phyloP scores from a whole-genome alignment of 148 eudicot species.

The Linanthus parryae region DNA sequence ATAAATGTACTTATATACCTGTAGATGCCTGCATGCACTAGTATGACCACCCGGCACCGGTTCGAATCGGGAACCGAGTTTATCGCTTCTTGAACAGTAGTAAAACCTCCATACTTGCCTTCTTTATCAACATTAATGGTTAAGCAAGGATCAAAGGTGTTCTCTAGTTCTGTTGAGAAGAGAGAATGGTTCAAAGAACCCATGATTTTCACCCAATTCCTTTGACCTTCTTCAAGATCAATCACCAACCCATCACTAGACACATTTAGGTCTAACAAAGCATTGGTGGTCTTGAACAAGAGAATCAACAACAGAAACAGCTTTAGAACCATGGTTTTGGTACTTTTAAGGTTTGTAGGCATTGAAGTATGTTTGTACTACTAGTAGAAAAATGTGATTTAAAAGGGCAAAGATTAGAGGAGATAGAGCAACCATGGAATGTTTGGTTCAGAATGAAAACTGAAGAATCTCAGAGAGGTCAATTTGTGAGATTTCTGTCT shows the following conservation, averaged over 20 bases:
- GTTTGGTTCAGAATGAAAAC: too few relatives aligned
- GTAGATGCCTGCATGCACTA: constrained; percentile 56
- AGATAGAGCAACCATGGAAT: too few relatives aligned
- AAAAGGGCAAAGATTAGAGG: too few relatives aligned
- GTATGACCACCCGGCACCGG: constrained; percentile 58
- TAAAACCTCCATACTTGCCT: constrained; percentile 36
- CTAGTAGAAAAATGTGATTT: too few relatives aligned
- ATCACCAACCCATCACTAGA: constrained; percentile 14
- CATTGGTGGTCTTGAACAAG: too few relatives aligned
- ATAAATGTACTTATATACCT: constrained; percentile 35
- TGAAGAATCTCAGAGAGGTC: too few relatives aligned
- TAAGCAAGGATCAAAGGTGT: constrained; percentile 47
- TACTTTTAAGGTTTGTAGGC: too few relatives aligned
- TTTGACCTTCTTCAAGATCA: constrained; percentile 22
- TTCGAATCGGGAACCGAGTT: constrained; percentile 44
- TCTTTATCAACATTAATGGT: constrained; percentile 51
- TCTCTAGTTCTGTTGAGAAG: constrained; percentile 29
- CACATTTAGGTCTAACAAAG: too few relatives aligned
- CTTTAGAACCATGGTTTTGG: too few relatives aligned
- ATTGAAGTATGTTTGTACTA: too few relatives aligned
- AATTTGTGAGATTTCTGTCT: too few relatives aligned
- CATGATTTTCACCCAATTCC: constrained; percentile 48
- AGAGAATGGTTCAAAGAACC: constrained; percentile 36
- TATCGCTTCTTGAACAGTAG: constrained; percentile 53
- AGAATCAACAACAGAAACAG: too few relatives aligned